phyloP scores from a whole-genome alignment of 345 rosid species.

The Cardamine chenopodiifolia region DNA sequence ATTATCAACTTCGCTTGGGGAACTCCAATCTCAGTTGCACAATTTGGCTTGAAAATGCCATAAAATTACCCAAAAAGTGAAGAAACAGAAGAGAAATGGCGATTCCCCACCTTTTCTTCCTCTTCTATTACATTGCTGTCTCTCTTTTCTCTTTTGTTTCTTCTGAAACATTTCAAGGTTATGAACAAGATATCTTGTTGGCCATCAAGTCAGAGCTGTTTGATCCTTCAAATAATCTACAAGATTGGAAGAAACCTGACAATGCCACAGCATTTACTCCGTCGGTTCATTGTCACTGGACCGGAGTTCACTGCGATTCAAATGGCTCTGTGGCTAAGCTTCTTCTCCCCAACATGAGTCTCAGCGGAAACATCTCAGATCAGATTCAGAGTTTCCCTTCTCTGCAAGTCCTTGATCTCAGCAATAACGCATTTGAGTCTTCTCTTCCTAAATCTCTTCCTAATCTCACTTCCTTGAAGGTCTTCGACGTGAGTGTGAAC shows the following conservation, averaged over 20 bases:
- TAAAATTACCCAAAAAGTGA: slow-evolving; percentile 36
- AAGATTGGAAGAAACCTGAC: slow-evolving; percentile 58
- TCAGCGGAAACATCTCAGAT: slow-evolving; percentile 68
- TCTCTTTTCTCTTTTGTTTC: slow-evolving; percentile 52
- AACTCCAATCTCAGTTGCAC: slow-evolving; percentile 46
- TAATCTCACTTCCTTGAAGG: slow-evolving; percentile 59
- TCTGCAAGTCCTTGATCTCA: slow-evolving; percentile 56
- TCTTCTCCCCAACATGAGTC: slow-evolving; percentile 71
- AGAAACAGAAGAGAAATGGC: slow-evolving; percentile 46
- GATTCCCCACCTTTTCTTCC: slow-evolving; percentile 44
- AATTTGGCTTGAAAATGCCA: slow-evolving; percentile 47
- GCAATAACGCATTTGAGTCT: slow-evolving; percentile 58
- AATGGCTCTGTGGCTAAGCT: slow-evolving; percentile 66
- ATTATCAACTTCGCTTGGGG: slow-evolving; percentile 30
- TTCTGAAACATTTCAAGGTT: slow-evolving; percentile 29
- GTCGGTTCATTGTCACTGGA: slow-evolving; percentile 68
- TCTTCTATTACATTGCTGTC: slow-evolving; percentile 54
- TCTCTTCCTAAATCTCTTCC: slow-evolving; percentile 61
- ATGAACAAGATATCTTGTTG: slow-evolving; percentile 58
- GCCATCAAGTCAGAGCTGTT: slow-evolving; percentile 57
- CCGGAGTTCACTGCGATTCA: slow-evolving; percentile 68
- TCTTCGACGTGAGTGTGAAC: slow-evolving; percentile 72
- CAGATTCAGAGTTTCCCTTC: slow-evolving; percentile 52
- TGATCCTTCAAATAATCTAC: slow-evolving; percentile 60
- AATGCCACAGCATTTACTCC: slow-evolving; percentile 25